Evolutionary conservation across 345 rosid species (phyloP).

Genomic region (Punica granatum): DNA sequence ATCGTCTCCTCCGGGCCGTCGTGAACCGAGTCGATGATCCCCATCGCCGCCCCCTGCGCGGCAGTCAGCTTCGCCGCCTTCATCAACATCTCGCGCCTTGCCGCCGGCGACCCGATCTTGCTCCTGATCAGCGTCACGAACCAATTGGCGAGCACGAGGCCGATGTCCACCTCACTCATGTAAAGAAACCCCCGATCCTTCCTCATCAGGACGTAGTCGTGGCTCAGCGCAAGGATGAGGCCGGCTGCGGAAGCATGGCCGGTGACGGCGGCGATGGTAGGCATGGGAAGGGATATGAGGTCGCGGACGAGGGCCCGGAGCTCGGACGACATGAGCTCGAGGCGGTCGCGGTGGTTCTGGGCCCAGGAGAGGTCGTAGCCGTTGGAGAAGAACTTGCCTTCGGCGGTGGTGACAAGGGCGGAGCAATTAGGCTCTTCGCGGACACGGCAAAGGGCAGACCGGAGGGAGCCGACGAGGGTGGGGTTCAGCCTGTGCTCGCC

Average conservation of each 20-base stretch:
- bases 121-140: constrained; percentile 25
- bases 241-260: constrained; percentile 86
- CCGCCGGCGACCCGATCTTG: constrained; percentile 35
- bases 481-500: constrained; percentile 63
- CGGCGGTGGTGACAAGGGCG: constrained; percentile 54
- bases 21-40: constrained; percentile 41
- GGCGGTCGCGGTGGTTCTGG: constrained; percentile 20
- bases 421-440: constrained; percentile 34
- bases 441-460: constrained; percentile 32
- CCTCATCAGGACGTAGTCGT: constrained; percentile 59
- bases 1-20: constrained; percentile 41
- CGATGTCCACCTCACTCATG: constrained; percentile 70
- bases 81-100: constrained; percentile 36
- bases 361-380: constrained; percentile 70
- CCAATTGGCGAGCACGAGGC: constrained; percentile 34
- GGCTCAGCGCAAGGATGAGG: constrained; percentile 42
- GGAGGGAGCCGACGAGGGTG: constrained; percentile 29
- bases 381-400: constrained; percentile 83
- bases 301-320: constrained; percentile 36
- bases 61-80: constrained; percentile 49
- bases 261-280: constrained; percentile 50
- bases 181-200: constrained; percentile 60
- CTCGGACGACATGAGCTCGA: constrained; percentile 25
- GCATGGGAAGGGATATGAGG: constrained; percentile 60
- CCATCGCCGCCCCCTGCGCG: constrained; percentile 31